These are phyloP conservation scores for Sclerotinia sclerotiorum DNA, from an alignment of 2,329 filamentous ascomycete species.

Conservation along the genomic window DNA sequence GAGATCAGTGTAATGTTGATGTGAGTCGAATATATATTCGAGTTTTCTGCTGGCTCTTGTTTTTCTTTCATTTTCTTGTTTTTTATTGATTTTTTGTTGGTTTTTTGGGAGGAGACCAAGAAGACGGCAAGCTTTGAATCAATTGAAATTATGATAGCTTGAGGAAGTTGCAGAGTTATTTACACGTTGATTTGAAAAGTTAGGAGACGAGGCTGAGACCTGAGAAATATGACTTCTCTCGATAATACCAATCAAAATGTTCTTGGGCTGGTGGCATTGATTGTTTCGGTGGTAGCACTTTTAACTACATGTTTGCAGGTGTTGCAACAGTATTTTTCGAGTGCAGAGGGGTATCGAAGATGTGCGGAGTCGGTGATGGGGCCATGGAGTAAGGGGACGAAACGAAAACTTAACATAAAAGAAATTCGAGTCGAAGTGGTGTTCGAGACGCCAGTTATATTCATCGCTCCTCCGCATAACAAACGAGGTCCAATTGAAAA, in stretches of 20 bases:
- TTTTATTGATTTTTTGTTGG: background rate
- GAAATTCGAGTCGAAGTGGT: conserved; percentile 43
- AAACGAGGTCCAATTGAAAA: conserved; percentile 34
- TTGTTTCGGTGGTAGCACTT: conserved; percentile 42
- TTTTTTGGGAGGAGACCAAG: background rate
- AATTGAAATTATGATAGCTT: background rate
- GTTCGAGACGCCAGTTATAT: conserved; percentile 43
- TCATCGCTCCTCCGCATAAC: conserved; percentile 37
- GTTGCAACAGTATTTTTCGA: conserved; percentile 43
- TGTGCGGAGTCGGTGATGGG: conserved; percentile 38
- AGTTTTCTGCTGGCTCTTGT: background rate
- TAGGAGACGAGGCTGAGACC: background rate
- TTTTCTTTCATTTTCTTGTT: background rate
- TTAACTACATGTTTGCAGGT: conserved; percentile 40
- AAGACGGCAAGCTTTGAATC: background rate
- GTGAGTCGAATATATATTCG: background rate
- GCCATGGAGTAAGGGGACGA: conserved; percentile 38
- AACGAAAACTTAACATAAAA: conserved; percentile 37
- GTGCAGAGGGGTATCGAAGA: conserved; percentile 42
- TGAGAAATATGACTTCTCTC: conserved; percentile 24
- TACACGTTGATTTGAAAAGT: background rate
- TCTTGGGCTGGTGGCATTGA: conserved; percentile 39
- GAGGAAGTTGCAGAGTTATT: background rate
- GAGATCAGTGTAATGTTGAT: background rate
- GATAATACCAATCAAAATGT: conserved; percentile 36